phyloP scores from a whole-genome alignment of 2,329 filamentous ascomycete species.

The Cordyceps cateniannulata region DNA sequence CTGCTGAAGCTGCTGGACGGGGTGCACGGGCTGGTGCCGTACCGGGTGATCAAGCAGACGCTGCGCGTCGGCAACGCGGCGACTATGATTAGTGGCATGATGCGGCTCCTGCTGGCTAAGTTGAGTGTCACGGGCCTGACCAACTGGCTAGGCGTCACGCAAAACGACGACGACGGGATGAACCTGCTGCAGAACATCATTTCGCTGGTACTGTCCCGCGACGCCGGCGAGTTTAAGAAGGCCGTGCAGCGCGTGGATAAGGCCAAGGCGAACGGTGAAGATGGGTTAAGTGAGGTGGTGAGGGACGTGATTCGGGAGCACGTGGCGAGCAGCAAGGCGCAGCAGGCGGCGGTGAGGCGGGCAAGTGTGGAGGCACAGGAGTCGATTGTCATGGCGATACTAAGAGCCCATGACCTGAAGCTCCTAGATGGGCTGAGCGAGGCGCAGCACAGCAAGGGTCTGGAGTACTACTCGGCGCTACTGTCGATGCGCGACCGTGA shows the following conservation, averaged over 20 bases:
- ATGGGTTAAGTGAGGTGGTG: conserved; percentile 49
- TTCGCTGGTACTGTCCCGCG: conserved; percentile 65
- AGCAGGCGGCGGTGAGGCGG: conserved; percentile 54
- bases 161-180: conserved; percentile 69
- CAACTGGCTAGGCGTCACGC: conserved; percentile 71
- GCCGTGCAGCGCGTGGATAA: conserved; percentile 59
- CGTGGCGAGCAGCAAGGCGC: conserved; percentile 42
- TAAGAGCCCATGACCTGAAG: conserved; percentile 45
- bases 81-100: conserved; percentile 72
- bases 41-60: conserved; percentile 65
- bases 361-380: conserved; percentile 42
- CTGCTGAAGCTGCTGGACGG: conserved; percentile 65
- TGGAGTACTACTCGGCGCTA: conserved; percentile 65
- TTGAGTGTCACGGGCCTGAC: conserved; percentile 66
- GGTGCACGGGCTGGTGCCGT: conserved; percentile 64
- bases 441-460: conserved; percentile 54
- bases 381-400: conserved; percentile 63
- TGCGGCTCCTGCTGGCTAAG: conserved; percentile 69
- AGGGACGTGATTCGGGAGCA: conserved; percentile 55
- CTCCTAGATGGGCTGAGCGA: conserved; percentile 45
- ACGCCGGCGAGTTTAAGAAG: conserved; percentile 63
- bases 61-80: conserved; percentile 72
- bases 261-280: conserved; percentile 35
- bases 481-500: conserved; percentile 69
- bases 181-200: conserved; percentile 75